Base-by-base conservation (phyloP, 2,329 filamentous ascomycete genomes). In the Cercospora sp. region DNA sequence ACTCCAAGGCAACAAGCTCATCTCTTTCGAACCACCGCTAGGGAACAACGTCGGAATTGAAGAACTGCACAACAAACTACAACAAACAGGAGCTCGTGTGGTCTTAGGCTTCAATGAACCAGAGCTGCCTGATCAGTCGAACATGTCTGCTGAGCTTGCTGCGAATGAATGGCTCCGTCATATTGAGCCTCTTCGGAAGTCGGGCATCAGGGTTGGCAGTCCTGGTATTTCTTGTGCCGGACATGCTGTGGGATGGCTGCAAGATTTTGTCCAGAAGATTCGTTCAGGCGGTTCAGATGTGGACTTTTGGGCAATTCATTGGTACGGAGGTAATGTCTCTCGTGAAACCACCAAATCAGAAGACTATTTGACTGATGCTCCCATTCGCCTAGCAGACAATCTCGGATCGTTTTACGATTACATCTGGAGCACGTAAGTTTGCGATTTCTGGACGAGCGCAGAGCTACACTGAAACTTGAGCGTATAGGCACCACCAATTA, bases 381-480 rank as follows among this genome's bases (percentile, higher is more conserved):
- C 21, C 12, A 8, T 10, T 34, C 12, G 32, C 28, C 37, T 34
- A 6, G 77, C 75, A 12, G 72, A 71, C 7, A 68, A 60, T 45
- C 58, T 77, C 8, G 77, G 76, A 1, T 57, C 66, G 28, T 78
- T 78, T 30, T 78, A 77, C 64, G 77, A 78, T 60, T 78, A 78
- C 59, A 75, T 78, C 59, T 78, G 77, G 77, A 67, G 58, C 24
- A 75, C 75, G 64, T 73, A 69, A 60, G 65, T 66, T 34, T 9
- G 12, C 30, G 26, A 24, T 1, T 9, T 65, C 26, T 9, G 24
- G 24, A 24, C 30, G n/a, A 10, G 32, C 51, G 16, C 26, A n/a
- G n/a, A 34, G 16, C 21, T 34, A 3, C 21, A 43, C 30, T 64
- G 30, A 58, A 16, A 12, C 2, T 3, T 1, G 16, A 16, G n/a